Evolutionary conservation across 2,329 filamentous ascomycete species (phyloP), one percentile per base, ranked within the genome.

Genomic region (Fusarium tanahbumbuense): DNA sequence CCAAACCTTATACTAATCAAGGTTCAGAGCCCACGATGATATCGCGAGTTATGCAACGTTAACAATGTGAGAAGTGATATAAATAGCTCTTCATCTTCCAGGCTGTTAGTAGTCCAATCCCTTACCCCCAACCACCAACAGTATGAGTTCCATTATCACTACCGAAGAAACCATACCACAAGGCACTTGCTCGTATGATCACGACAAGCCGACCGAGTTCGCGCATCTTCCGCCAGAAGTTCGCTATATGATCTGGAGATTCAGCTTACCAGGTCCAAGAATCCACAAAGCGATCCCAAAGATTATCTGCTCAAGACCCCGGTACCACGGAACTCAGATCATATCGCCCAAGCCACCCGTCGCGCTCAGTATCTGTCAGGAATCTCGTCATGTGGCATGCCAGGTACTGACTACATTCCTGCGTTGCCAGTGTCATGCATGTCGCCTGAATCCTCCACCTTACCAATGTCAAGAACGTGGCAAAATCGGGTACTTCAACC

Each of bases 51-150:
- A 18, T 18, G 5, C 0, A 37, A 37, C 11, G 9, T n/a, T 12
- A 37, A 37, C 18, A 4, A 7, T 18, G 16, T 32, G 13, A 8
- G 3, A 16, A 37, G 16, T 12, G 1, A 0, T 0, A 37, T 37
- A n/a, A 37, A 37, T 37, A n/a, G 34, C 16, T 18, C 10, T 37
- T n/a, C 9, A 11, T 37, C 34, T n/a, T 37, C 16, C 16, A 34
- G 4, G 9, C 16, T 37, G 9, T 37, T 2, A 4, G 34, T 6
- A n/a, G 34, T 6, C 5, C 5, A 11, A 5, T 37, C 1, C 18
- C 5, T 37, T 8, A n/a, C 18, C 18, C 0, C 18, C 34, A n/a
- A 37, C 16, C 9, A 12, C 3, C 10, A 37, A n/a, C 34, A n/a
- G 18, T 10, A n/a, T n/a, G 18, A 8, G 2, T 8, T 5, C 8